Evolutionary conservation across 176 grass and related monocot species (phyloP).

Genomic region (Elaeis guineensis): DNA sequence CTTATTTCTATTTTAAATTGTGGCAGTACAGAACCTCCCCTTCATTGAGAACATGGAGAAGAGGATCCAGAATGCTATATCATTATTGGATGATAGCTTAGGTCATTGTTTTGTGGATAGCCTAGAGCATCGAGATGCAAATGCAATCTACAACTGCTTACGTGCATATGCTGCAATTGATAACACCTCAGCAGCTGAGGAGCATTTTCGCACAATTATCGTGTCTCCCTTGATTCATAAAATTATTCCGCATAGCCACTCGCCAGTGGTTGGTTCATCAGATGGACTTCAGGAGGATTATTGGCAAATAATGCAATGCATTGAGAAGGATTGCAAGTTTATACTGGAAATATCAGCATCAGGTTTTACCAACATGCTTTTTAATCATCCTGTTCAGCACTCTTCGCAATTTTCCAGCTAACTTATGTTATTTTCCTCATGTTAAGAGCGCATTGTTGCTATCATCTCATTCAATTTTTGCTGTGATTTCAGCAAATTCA

Average conservation of each 20-base stretch:
- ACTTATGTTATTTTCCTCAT: too few relatives aligned
- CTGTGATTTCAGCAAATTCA: constrained; percentile 70
- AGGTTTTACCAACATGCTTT: constrained; percentile 20
- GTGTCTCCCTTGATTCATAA: constrained; percentile 74
- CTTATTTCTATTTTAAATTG: constrained; percentile 53
- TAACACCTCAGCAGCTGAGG: constrained; percentile 89
- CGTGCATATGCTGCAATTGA: constrained; percentile 93
- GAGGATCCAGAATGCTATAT: constrained; percentile 73
- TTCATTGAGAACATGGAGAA: constrained; percentile 99
- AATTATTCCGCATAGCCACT: constrained; percentile 64
- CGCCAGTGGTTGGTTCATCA: constrained; percentile 42
- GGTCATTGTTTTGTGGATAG: constrained; percentile 81
- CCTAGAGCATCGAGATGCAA: constrained; percentile 57
- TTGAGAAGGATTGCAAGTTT: constrained; percentile 96
- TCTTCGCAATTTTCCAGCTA: too few relatives aligned
- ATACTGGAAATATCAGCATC: constrained; percentile 91
- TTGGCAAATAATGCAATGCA: constrained; percentile 54
- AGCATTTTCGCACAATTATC: constrained; percentile 68
- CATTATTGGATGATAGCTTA: constrained; percentile 77
- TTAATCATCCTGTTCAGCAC: too few relatives aligned
- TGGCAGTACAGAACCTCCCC: constrained; percentile 99
- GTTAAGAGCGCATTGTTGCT: not conserved
- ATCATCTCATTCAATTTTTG: not conserved
- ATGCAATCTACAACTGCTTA: constrained; percentile 92
- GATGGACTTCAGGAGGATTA: constrained; percentile 81